Base-by-base conservation (phyloP, 805 yeast genomes). In the Nakazawaea wickerhamii region DNA sequence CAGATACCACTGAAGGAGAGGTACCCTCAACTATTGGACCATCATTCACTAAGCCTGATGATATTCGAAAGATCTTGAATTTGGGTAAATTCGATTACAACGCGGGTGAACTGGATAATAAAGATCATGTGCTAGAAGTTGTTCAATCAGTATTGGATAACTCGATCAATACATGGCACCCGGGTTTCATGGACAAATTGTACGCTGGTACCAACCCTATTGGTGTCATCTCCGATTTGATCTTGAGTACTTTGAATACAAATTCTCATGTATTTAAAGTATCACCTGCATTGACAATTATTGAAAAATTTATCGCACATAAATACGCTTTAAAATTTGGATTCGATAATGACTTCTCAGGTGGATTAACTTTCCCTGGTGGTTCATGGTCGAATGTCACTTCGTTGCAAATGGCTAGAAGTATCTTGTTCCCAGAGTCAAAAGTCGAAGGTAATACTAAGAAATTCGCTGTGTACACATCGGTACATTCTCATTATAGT, bases 301-400 rank as follows among this genome's bases (percentile, higher is more conserved):
- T 87, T 41, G 95, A 86, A 56, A 81, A 81, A 60, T 70, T 68
- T 45, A 79, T 83, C 25, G 78, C 81, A 11, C 72, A 68, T 35
- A 74, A 78, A 42, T 87, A 87, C 55, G 95, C 95, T 4, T 55
- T 61, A 34, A 48, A 81, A 53, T 85, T 83, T 60, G 80, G 85
- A 0, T 84, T 71, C 52, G 50, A 50, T 19, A 73, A 72, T 5
- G 63, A 63, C 3, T 64, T 67, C 25, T 75, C 90, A 35, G 95
- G 95, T 20, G 95, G 95, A 0, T 64, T 87, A 50, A 87, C 95
- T 0, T 84, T 86, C 57, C 74, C 88, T 17, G 95, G 95, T 15
- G 95, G 95, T 0, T 81, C 91, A 4, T 86, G 89, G 81, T 84
- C 95, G 6, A 86, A 86, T 59, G 73, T 83, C 41, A 86, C 93